These are phyloP conservation scores for Porodaedalea pini DNA, from an alignment of 1,284 basidiomycete species.

Conservation along the genomic window DNA sequence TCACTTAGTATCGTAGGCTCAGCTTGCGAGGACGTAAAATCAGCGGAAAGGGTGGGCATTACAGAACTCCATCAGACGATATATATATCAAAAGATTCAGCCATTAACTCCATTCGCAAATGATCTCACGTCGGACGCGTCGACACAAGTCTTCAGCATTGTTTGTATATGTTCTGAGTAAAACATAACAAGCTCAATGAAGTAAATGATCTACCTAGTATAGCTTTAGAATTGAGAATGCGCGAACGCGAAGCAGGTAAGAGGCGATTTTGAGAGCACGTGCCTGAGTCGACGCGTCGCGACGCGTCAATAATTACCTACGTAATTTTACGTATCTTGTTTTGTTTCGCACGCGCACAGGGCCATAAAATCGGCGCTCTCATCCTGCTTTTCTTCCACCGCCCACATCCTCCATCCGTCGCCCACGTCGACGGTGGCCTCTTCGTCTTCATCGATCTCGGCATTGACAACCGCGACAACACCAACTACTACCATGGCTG, in stretches of 20 bases:
- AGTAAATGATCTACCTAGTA: too few relatives aligned
- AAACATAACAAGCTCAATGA: too few relatives aligned
- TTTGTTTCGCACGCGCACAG: slow-evolving; percentile 1
- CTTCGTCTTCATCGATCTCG: not conserved
- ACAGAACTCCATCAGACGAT: not conserved
- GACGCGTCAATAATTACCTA: slow-evolving; percentile 3
- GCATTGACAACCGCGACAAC: not conserved
- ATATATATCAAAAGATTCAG: not conserved
- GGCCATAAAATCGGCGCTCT: not conserved
- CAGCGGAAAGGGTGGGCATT: not conserved
- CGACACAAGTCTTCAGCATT: too few relatives aligned
- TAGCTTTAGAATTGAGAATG: not conserved
- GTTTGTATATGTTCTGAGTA: too few relatives aligned
- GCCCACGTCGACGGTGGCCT: not conserved
- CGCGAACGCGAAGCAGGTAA: not conserved
- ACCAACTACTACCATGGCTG: not conserved
- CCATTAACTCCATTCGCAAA: not conserved
- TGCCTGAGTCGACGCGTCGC: slow-evolving; percentile 2
- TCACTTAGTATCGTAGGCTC: too few relatives aligned
- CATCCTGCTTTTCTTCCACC: not conserved
- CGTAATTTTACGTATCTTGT: slow-evolving; percentile 4
- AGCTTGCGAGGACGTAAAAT: not conserved
- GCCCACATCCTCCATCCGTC: not conserved
- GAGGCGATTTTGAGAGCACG: not conserved
- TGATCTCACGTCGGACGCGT: not conserved